phyloP scores from a whole-genome alignment of 2,329 filamentous ascomycete species.

The Fusarium proliferatum region DNA sequence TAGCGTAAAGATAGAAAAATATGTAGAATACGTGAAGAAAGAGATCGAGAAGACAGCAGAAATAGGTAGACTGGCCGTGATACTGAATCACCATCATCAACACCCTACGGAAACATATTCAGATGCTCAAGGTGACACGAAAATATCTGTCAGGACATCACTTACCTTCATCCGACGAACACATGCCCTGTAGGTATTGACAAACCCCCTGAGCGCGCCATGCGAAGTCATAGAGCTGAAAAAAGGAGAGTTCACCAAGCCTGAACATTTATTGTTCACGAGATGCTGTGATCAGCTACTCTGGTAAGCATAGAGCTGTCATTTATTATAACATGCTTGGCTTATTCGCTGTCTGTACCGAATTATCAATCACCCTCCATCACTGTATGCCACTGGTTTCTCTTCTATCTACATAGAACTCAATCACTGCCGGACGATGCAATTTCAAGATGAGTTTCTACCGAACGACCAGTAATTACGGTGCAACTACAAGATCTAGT shows the following conservation, averaged over 20 bases:
- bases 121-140: too few species aligned
- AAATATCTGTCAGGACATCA: background rate
- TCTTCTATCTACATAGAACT: too few species aligned
- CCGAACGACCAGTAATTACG: background rate
- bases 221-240: background rate
- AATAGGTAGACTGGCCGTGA: fast-evolving
- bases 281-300: fast-evolving
- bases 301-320: fast-evolving
- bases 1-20: fast-evolving
- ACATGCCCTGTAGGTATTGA: background rate
- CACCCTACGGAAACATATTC: background rate
- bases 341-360: too few species aligned
- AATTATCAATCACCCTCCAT: background rate
- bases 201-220: background rate
- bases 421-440: too few species aligned
- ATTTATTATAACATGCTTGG: background rate
- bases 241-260: too few species aligned
- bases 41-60: fast-evolving
- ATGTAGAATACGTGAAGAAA: fast-evolving
- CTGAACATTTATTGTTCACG: background rate
- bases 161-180: too few species aligned
- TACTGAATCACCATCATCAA: background rate
- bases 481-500: too few species aligned
- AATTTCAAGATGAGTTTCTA: background rate
- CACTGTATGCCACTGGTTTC: background rate